phyloP scores from a whole-genome alignment of 192 early-diverging fungal species.

The Thoreauomyces humboldtii region DNA sequence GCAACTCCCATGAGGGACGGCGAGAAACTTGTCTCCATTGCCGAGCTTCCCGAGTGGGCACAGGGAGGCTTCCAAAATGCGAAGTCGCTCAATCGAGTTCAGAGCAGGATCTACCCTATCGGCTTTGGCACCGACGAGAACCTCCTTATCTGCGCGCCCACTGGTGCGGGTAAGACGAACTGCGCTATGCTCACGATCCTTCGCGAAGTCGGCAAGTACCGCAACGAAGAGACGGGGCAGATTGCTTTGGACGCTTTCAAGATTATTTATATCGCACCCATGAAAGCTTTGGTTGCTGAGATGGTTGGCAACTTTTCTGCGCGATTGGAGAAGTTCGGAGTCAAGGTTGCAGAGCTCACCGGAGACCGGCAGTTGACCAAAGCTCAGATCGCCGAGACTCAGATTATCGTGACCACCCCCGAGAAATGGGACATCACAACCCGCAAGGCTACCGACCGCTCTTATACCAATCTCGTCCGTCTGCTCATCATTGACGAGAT shows the following conservation, averaged over 20 bases:
- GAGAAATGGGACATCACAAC: slow-evolving; percentile 99
- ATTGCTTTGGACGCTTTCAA: slow-evolving; percentile 86
- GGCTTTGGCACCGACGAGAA: slow-evolving; percentile 90
- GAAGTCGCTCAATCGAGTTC: slow-evolving; percentile 82
- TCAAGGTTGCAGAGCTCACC: slow-evolving; percentile 94
- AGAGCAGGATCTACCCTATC: slow-evolving; percentile 82
- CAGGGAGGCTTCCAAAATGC: slow-evolving; percentile 69
- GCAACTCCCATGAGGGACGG: slow-evolving; percentile 56
- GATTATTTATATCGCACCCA: slow-evolving; percentile 98
- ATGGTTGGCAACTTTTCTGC: slow-evolving; percentile 87
- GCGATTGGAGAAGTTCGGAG: slow-evolving; percentile 72
- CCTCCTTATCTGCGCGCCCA: slow-evolving; percentile 96
- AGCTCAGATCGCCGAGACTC: slow-evolving; percentile 91
- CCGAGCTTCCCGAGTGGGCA: slow-evolving; percentile 76
- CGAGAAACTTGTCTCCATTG: slow-evolving; percentile 67
- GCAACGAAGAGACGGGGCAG: slow-evolving; percentile 65
- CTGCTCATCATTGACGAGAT: slow-evolving; percentile 97
- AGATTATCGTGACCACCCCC: slow-evolving; percentile 97
- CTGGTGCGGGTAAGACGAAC: slow-evolving; percentile 98
- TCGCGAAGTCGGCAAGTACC: slow-evolving; percentile 79
- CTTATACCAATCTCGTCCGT: slow-evolving; percentile 85
- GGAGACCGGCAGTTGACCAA: slow-evolving; percentile 97
- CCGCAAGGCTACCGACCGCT: slow-evolving; percentile 89
- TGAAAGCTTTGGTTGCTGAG: slow-evolving; percentile 99
- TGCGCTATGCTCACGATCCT: slow-evolving; percentile 95